phyloP scores from a whole-genome alignment of 306 rosid species.

The Fagus sylvatica region DNA sequence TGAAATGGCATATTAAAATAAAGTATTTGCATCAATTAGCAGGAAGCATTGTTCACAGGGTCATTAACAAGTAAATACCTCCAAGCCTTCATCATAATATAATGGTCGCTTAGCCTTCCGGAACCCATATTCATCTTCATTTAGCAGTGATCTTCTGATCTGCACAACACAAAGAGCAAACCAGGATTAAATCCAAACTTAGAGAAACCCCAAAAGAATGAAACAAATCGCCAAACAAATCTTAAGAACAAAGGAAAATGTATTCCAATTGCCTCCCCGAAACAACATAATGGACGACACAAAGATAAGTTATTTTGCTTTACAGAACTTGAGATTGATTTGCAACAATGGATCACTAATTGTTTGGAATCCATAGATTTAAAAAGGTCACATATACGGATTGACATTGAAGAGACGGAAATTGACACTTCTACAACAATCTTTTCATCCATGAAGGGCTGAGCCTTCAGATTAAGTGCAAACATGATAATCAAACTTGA shows the following conservation, averaged over 20 bases:
- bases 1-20: conserved; percentile 9
- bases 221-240: conserved; percentile 13
- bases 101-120: conserved; percentile 79
- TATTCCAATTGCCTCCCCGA: not conserved
- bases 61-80: conserved; percentile 46
- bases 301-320: not conserved
- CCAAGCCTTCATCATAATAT: conserved; percentile 91
- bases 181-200: conserved; percentile 20
- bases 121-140: conserved; percentile 90
- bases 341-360: not conserved
- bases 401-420: not conserved
- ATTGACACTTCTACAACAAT: not conserved
- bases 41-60: conserved; percentile 11
- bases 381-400: not conserved
- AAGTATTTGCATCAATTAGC: conserved; percentile 1
- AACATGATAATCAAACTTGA: not conserved
- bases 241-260: not conserved
- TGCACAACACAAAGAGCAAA: conserved; percentile 34
- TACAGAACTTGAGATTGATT: not conserved
- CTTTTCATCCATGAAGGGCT: conserved; percentile 9
- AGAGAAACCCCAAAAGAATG: conserved; percentile 3
- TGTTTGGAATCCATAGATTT: not conserved
- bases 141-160: conserved; percentile 81
- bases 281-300: not conserved
- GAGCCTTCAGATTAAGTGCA: not conserved